phyloP scores from a whole-genome alignment of 2,329 filamentous ascomycete species.

The Sclerotinia spermophila region DNA sequence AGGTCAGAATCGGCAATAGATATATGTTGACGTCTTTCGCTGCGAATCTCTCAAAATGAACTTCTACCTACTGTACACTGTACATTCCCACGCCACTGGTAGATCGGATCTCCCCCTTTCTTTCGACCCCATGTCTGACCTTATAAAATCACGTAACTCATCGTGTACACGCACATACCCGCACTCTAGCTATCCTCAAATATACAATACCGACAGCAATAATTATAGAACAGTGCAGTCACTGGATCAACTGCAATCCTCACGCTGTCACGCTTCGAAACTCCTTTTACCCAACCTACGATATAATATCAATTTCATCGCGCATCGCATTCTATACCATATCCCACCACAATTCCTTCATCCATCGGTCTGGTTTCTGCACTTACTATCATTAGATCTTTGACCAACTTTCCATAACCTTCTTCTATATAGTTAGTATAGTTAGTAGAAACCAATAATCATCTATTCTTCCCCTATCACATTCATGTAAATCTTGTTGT shows the following conservation, averaged over 20 bases:
- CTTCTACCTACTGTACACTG: neutral
- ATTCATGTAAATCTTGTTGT: neutral
- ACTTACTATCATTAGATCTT: neutral
- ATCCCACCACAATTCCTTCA: neutral
- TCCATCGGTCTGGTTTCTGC: neutral
- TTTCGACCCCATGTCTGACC: neutral
- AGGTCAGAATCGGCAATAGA: neutral
- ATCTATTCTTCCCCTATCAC: neutral
- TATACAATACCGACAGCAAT: neutral
- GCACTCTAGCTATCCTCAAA: neutral
- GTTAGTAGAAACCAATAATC: neutral
- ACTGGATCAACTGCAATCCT: neutral
- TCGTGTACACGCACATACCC: neutral
- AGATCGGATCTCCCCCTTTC: no score
- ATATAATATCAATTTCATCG: neutral
- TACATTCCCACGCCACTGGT: neutral
- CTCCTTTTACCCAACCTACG: neutral
- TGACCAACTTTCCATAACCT: neutral
- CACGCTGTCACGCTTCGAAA: neutral
- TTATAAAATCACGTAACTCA: neutral
- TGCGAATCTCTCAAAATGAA: neutral
- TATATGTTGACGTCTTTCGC: neutral
- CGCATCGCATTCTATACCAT: no score
- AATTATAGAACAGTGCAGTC: neutral
- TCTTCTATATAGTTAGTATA: no score